A percentile compares a stretch with the other conserved stretches of the same genome.
Evolutionary conservation across 164 flowering plant species (phyloP).

Genomic region (Kalanchoe fedtschenkoi): DNA sequence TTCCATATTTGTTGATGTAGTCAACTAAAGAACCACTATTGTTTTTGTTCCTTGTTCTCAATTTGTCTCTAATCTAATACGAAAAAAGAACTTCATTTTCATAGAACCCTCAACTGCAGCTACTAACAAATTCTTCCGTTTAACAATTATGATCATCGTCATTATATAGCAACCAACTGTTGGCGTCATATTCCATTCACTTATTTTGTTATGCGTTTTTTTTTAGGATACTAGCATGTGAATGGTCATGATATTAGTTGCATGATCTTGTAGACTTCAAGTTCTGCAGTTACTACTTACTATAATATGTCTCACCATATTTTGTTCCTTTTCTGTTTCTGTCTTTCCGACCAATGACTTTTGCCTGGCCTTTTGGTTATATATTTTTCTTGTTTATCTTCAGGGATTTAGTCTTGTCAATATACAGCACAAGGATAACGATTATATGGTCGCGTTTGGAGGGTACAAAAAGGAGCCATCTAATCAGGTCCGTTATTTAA

Average conservation of each 20-base stretch:
- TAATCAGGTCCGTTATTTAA: conserved; percentile 52
- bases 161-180: no score
- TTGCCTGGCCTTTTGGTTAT: background rate
- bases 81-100: no score
- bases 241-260: background rate
- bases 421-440: conserved; percentile 78
- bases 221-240: background rate
- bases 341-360: background rate
- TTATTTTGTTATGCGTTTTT: no score
- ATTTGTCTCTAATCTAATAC: no score
- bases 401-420: conserved; percentile 93
- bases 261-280: background rate
- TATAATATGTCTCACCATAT: background rate
- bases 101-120: no score
- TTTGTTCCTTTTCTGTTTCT: background rate
- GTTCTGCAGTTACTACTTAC: background rate
- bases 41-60: background rate
- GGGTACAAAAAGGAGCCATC: conserved; percentile 82
- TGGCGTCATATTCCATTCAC: no score
- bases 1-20: background rate
- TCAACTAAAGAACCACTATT: background rate
- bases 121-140: no score
- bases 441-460: conserved; percentile 89
- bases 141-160: no score
- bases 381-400: background rate